These are phyloP conservation scores for Hanseniaspora opuntiae DNA, from an alignment of 805 yeast species.

Conservation along the genomic window DNA sequence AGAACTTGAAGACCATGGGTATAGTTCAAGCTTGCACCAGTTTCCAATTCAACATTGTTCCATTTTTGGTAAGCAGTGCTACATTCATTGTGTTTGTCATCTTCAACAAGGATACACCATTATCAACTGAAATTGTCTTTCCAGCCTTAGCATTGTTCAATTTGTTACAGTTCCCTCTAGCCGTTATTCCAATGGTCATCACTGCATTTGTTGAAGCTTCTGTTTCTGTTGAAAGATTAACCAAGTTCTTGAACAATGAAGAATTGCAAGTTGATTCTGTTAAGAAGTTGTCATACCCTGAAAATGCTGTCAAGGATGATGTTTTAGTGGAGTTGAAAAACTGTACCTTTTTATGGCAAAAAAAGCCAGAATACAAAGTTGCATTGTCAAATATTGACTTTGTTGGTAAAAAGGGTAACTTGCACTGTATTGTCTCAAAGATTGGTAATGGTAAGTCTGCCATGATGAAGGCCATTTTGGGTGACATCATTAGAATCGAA, in stretches of 20 bases:
- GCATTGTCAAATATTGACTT: constrained; percentile 54
- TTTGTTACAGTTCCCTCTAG: constrained; percentile 77
- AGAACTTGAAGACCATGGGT: constrained; percentile 63
- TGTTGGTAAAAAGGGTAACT: constrained; percentile 55
- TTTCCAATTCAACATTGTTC: constrained; percentile 75
- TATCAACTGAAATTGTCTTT: constrained; percentile 82
- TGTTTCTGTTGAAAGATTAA: constrained; percentile 65
- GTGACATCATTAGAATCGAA: constrained; percentile 62
- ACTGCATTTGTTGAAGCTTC: constrained; percentile 79
- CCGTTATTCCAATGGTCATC: constrained; percentile 81
- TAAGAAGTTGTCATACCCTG: constrained; percentile 29
- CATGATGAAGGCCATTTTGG: constrained; percentile 62
- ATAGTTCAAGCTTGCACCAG: constrained; percentile 52
- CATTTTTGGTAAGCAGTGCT: constrained; percentile 75
- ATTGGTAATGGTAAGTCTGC: constrained; percentile 90
- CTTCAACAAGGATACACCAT: constrained; percentile 43
- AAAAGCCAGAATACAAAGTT: constrained; percentile 53
- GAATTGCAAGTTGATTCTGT: constrained; percentile 74
- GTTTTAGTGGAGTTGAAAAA: constrained; percentile 46
- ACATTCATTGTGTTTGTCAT: constrained; percentile 74
- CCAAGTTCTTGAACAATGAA: constrained; percentile 54
- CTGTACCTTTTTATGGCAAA: constrained; percentile 69
- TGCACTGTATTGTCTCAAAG: constrained; percentile 74
- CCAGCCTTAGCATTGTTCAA: constrained; percentile 84
- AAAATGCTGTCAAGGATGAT: constrained; percentile 48